phyloP scores from a whole-genome alignment of 768 basidiomycete genomes.

The Kwoniella europaea region DNA sequence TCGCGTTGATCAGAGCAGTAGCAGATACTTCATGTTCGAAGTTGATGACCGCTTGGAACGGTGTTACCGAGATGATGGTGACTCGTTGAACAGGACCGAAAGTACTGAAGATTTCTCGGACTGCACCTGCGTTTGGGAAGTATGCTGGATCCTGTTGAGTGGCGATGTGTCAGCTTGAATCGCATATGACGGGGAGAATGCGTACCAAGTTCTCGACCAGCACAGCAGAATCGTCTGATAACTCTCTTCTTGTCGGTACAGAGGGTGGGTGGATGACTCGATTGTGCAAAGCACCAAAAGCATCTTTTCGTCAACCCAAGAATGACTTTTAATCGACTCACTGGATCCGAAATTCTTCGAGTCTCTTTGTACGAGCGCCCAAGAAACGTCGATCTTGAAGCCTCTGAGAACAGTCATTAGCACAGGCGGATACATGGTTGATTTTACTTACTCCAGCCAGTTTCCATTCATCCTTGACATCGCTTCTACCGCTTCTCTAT shows the following conservation, averaged over 20 bases:
- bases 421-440: not conserved
- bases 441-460: slow-evolving; percentile 38
- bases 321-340: slow-evolving; percentile 14
- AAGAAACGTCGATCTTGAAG: slow-evolving; percentile 46
- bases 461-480: slow-evolving; percentile 35
- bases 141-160: slow-evolving; percentile 32
- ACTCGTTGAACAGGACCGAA: slow-evolving; percentile 40
- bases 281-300: slow-evolving; percentile 34
- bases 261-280: slow-evolving; percentile 45
- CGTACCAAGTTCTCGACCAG: slow-evolving; percentile 46
- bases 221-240: slow-evolving; percentile 29
- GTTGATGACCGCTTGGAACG: slow-evolving; percentile 36
- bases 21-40: slow-evolving; percentile 42
- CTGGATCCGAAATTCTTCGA: slow-evolving; percentile 30
- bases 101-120: slow-evolving; percentile 40
- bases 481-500: slow-evolving; percentile 39
- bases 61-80: slow-evolving; percentile 25
- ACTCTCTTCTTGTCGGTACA: slow-evolving; percentile 25
- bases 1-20: slow-evolving; percentile 31
- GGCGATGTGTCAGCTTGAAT: too few species aligned
- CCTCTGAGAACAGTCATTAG: slow-evolving; percentile 27
- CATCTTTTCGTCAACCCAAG: slow-evolving; percentile 14
- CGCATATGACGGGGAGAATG: not conserved
- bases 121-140: slow-evolving; percentile 31
- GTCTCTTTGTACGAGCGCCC: slow-evolving; percentile 49